Evolutionary conservation across 495 filamentous ascomycete species (phyloP), one percentile per base, ranked within the genome.

Genomic region (Aspergillus indologenus): DNA sequence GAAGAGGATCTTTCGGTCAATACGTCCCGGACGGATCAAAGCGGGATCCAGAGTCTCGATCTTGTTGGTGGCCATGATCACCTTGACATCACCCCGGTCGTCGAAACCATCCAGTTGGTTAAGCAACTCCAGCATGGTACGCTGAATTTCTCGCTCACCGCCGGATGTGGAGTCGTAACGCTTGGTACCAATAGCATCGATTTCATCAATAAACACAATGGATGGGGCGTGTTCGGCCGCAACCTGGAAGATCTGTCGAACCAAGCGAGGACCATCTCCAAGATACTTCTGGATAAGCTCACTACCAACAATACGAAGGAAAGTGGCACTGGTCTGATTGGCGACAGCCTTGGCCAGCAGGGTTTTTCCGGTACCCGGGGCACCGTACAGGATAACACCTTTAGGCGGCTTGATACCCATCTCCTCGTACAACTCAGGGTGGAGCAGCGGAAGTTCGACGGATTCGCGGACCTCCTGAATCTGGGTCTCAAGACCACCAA

Each of bases 321-420:
- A 99, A 3, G 94, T 99, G 18, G 94, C 94, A 59, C 91, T 96
- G 7, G 94, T 99, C 73, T 98, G 94, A 73, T 99, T 99, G 57
- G 94, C 94, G 51, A 99, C 94, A 14, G 94, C 94, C 78, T 99
- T 99, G 56, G 94, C 94, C 47, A 99, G 83, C 8, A 99, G 79
- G 2, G 94, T 99, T 79, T 99, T 99, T 69, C 94, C 94, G 18
- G 94, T 99, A 73, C 94, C 94, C 0, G 94, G 94, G 5, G 90
- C 91, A 76, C 94, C 94, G 75, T 99, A 99, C 34, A 99, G 89
- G 67, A 99, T 99, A 59, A 99, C 94, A 81, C 94, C 94, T 82
- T 99, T 99, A 34, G 94, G 94, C 23, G 94, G 93, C 75, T 98
- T 99, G 82, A 99, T 98, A 69, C 94, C 94, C 94, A 99, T 99